Percentiles rank a stretch among this genome's conserved stretches.
phyloP scores from a whole-genome alignment of 768 basidiomycete species.

The Termitomyces sp. region DNA sequence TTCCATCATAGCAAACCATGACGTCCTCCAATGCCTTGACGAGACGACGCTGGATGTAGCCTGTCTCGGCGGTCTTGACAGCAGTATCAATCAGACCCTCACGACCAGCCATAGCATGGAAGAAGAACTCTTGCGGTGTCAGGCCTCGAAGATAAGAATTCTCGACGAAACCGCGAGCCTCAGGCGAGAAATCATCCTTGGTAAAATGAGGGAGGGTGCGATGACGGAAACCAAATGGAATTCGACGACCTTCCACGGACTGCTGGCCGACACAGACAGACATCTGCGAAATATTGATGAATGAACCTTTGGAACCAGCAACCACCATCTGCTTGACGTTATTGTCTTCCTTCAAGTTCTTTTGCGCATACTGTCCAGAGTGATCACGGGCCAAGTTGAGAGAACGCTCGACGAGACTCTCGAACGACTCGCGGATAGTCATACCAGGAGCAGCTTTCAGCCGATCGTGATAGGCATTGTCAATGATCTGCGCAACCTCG shows the following conservation, averaged over 20 bases:
- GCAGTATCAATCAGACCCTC: constrained; percentile 99
- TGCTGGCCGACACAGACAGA: constrained; percentile 99
- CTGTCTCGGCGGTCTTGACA: constrained; percentile 99
- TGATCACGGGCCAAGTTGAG: constrained; percentile 94
- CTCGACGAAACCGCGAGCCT: constrained; percentile 97
- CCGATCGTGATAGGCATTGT: constrained; percentile 79
- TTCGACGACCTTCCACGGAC: constrained; percentile 95
- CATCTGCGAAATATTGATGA: constrained; percentile 99
- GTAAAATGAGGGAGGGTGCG: constrained; percentile 96
- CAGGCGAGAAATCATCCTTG: constrained; percentile 97
- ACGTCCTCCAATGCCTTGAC: constrained; percentile 99
- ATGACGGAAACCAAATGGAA: constrained; percentile 97
- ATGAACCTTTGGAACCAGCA: constrained; percentile 96
- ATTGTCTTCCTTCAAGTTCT: constrained; percentile 97
- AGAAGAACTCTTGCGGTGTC: constrained; percentile 98
- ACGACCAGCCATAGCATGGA: constrained; percentile 99
- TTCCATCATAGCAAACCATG: constrained; percentile 96
- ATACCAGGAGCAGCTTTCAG: constrained; percentile 93
- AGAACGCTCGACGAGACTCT: constrained; percentile 85
- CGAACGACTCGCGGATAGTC: constrained; percentile 99
- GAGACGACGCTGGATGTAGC: constrained; percentile 96
- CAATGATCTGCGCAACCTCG: constrained; percentile 75
- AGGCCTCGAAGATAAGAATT: constrained; percentile 96
- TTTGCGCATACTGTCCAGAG: constrained; percentile 95
- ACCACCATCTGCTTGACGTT: constrained; percentile 99